A percentile compares a stretch with the other conserved stretches of the same genome.
Evolutionary conservation across 164 flowering plant species (phyloP).

Genomic region (Nymphaea thermarum): DNA sequence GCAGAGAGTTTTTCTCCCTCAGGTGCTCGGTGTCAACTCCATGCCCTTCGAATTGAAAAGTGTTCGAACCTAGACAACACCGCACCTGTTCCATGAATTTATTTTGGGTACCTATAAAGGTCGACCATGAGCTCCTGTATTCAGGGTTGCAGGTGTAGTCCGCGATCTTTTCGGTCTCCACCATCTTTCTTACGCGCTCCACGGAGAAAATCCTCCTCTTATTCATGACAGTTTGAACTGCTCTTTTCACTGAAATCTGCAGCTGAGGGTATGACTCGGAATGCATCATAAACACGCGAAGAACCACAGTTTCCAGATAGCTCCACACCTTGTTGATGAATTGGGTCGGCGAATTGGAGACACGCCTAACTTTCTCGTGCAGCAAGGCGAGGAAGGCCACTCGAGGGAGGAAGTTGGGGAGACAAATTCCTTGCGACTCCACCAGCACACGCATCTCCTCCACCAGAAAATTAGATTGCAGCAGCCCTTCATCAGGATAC

Average conservation of each 20-base stretch:
- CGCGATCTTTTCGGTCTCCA: conserved; percentile 26
- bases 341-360: conserved; percentile 4
- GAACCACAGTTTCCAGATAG: conserved; percentile 12
- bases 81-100: conserved; percentile 6
- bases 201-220: conserved; percentile 11
- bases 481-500: not conserved
- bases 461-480: conserved; percentile 10
- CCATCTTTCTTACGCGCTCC: conserved; percentile 12
- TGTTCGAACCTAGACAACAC: no score
- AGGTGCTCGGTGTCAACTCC: conserved; percentile 19
- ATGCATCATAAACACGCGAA: conserved; percentile 10
- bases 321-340: conserved; percentile 12
- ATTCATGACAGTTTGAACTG: conserved; percentile 8
- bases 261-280: conserved; percentile 20
- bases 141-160: conserved; percentile 28
- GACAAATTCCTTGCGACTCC: conserved; percentile 23
- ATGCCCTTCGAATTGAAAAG: conserved; percentile 9
- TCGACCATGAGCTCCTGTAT: conserved; percentile 12
- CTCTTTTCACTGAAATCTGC: conserved; percentile 8
- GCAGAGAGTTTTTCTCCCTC: not conserved
- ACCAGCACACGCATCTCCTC: conserved; percentile 18
- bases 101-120: conserved; percentile 9
- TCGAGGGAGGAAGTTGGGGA: conserved; percentile 29
- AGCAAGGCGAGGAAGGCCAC: conserved; percentile 11
- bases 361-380: conserved; percentile 9